Evolutionary conservation across 2,329 filamentous ascomycete genomes (phyloP).

Genomic region (Dactylellina parvicollis): DNA sequence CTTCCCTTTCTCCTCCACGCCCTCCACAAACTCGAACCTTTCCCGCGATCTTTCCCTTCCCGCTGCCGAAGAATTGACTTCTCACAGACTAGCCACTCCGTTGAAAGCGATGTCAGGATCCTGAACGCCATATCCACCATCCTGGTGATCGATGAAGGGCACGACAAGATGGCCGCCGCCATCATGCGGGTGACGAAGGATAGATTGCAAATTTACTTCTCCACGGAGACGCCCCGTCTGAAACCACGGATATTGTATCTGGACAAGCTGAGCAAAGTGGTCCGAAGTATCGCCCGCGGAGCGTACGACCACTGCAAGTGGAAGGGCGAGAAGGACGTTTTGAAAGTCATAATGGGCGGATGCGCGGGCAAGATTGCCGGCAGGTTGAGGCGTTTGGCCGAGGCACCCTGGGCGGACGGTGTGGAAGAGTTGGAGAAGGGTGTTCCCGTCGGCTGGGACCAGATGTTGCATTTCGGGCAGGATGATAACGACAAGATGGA

Average conservation of each 20-base stretch:
- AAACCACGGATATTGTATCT: not conserved
- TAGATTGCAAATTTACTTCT: not conserved
- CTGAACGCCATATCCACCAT: not conserved
- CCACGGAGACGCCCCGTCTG: not conserved
- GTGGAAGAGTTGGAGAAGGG: not conserved
- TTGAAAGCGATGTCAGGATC: conserved; percentile 5
- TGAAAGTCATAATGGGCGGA: not conserved
- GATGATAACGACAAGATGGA: not conserved
- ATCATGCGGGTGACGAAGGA: not conserved
- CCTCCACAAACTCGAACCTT: not conserved
- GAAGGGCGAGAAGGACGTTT: not conserved
- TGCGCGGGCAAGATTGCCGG: not conserved
- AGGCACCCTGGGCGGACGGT: conserved; percentile 1
- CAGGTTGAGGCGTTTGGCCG: not conserved
- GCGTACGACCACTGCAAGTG: not conserved
- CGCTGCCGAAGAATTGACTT: not conserved
- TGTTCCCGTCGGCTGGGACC: not conserved
- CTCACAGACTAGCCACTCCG: not conserved
- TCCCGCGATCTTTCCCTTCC: not conserved
- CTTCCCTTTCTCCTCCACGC: conserved; percentile 24
- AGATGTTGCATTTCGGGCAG: not conserved
- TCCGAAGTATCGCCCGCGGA: not conserved
- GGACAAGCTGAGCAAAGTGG: not conserved
- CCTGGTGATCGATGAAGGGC: not conserved
- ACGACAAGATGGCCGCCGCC: not conserved